Percentiles rank a stretch among this genome's conserved stretches.
Evolutionary conservation across 306 rosid species (phyloP).

Genomic region (Citrullus colocynthis): DNA sequence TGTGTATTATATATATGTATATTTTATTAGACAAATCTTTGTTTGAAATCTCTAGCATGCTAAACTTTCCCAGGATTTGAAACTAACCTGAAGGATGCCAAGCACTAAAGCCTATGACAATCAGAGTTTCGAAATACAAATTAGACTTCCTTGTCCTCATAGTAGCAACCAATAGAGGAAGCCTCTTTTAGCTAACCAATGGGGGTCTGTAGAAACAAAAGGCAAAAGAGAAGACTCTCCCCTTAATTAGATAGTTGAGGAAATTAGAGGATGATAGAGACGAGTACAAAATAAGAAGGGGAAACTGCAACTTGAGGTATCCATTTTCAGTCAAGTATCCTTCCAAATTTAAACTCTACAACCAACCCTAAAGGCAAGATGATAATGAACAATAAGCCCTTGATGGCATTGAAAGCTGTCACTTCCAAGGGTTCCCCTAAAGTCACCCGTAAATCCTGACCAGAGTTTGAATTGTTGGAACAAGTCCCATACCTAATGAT

Average conservation of each 20-base stretch:
- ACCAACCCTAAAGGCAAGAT: background rate
- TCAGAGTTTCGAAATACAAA: background rate
- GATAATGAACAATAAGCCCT: background rate
- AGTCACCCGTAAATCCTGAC: background rate
- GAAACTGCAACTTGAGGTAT: background rate
- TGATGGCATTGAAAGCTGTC: no score
- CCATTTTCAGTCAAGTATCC: background rate
- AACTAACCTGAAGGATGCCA: background rate
- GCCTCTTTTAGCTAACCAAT: background rate
- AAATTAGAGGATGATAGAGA: background rate
- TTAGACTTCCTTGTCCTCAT: background rate
- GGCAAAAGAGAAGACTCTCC: background rate
- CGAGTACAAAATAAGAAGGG: background rate
- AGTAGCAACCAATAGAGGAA: background rate
- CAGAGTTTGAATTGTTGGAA: background rate
- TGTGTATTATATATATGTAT: background rate
- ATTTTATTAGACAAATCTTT: background rate
- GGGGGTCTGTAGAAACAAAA: background rate
- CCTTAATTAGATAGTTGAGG: background rate
- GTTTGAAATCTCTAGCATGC: background rate
- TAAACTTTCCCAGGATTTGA: background rate
- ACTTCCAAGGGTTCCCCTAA: background rate
- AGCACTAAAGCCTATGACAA: background rate
- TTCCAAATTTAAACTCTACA: background rate
- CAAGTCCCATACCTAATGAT: background rate